Evolutionary conservation across 2,329 filamentous ascomycete genomes (phyloP).

Genomic region (Neocucurbitaria cava): DNA sequence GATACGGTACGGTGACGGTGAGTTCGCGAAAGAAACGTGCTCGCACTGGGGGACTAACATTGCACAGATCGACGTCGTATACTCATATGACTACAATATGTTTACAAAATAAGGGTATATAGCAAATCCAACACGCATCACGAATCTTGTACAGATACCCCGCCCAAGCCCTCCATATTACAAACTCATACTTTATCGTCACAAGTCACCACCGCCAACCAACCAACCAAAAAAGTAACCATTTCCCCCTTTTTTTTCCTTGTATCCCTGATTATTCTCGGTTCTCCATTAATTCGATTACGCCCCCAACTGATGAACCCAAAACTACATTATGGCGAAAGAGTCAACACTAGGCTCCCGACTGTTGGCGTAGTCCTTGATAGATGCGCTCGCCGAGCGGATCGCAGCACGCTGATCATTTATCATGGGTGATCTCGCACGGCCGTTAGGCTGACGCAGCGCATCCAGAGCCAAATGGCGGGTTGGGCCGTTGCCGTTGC

Average conservation of each 20-base stretch:
- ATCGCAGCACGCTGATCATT: slow-evolving; percentile 16
- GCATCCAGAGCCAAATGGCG: slow-evolving; percentile 13
- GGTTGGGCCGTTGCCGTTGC: slow-evolving; percentile 2
- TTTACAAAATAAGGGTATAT: slow-evolving; percentile 22
- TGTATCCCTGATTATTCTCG: too few species aligned
- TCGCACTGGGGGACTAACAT: too few species aligned
- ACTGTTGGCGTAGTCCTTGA: slow-evolving; percentile 12
- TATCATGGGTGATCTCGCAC: neutral
- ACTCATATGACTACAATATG: slow-evolving; percentile 1
- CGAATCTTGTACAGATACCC: neutral
- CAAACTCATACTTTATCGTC: neutral
- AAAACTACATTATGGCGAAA: slow-evolving; percentile 21
- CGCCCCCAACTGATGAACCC: neutral
- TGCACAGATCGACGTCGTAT: too few species aligned
- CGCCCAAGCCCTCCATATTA: neutral
- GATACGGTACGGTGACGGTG: too few species aligned
- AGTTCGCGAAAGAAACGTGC: too few species aligned
- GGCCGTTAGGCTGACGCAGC: slow-evolving; percentile 11
- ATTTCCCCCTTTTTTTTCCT: too few species aligned
- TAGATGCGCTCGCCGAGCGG: slow-evolving; percentile 14
- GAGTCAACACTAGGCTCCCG: slow-evolving; percentile 19
- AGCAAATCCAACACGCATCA: slow-evolving; percentile 16
- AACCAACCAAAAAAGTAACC: neutral
- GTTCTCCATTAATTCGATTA: too few species aligned
- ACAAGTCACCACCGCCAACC: neutral